Evolutionary conservation across 1,284 basidiomycete species (phyloP).

Genomic region (Ceratobasidium papillatum): DNA sequence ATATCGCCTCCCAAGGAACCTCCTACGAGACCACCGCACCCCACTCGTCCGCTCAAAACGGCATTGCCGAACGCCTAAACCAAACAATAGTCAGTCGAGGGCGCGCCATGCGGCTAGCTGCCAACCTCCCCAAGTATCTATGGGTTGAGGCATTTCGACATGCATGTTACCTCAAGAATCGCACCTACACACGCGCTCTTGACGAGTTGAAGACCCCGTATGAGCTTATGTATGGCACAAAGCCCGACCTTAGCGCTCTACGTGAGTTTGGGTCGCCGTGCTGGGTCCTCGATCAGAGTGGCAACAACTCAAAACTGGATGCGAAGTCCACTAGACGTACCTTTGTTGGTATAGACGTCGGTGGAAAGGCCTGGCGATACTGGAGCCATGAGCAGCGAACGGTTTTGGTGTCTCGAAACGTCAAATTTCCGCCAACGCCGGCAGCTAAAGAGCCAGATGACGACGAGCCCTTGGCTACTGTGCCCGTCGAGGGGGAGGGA

Average conservation of each 20-base stretch:
- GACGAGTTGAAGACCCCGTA: constrained; percentile 44
- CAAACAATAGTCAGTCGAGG: constrained; percentile 2
- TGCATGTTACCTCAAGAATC: constrained; percentile 24
- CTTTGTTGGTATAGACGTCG: not conserved
- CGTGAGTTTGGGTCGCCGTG: constrained; percentile 27
- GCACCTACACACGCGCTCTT: constrained; percentile 38
- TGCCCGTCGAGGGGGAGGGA: not conserved
- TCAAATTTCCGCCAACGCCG: not conserved
- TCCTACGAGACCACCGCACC: constrained; percentile 34
- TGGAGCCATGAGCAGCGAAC: not conserved
- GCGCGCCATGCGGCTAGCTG: constrained; percentile 18
- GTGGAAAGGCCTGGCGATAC: constrained; percentile 1
- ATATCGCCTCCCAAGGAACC: constrained; percentile 18
- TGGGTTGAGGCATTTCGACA: constrained; percentile 39
- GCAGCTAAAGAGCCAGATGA: not conserved
- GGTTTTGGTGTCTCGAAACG: not conserved
- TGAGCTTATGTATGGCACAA: constrained; percentile 46
- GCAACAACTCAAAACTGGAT: constrained; percentile 4
- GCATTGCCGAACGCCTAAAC: constrained; percentile 41
- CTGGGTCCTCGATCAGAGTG: constrained; percentile 11
- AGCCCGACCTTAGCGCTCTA: constrained; percentile 48
- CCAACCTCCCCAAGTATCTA: constrained; percentile 21
- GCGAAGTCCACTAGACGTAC: not conserved
- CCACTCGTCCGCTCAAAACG: constrained; percentile 42
- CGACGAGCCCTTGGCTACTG: not conserved